phyloP scores from a whole-genome alignment of 2,329 filamentous ascomycete species.

The Penicillium decumbens region DNA sequence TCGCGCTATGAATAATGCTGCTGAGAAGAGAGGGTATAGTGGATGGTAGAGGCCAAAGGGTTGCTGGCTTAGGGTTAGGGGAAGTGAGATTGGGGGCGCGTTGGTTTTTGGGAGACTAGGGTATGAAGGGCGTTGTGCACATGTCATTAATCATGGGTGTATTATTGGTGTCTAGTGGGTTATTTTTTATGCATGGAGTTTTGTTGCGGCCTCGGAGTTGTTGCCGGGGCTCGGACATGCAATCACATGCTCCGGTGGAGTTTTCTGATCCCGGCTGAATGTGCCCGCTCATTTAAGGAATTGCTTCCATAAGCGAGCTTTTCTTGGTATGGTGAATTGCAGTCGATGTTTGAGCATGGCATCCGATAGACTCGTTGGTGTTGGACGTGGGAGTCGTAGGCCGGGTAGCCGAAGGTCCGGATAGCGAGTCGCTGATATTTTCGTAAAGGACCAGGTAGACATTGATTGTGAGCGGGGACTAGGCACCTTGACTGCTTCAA shows the following conservation, averaged over 20 bases:
- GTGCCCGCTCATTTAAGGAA: not conserved
- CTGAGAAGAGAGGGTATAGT: not conserved
- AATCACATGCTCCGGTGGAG: not conserved
- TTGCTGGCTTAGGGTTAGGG: constrained; percentile 19
- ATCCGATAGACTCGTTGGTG: not conserved
- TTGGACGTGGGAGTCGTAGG: not conserved
- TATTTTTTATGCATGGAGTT: not conserved
- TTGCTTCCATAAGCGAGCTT: not conserved
- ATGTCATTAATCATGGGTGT: constrained; percentile 8
- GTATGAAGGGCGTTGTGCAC: constrained; percentile 12
- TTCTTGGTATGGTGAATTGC: not conserved
- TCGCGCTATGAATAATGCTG: constrained; percentile 32
- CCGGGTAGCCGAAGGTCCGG: not conserved
- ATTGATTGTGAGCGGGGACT: not conserved
- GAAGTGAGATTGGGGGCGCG: not conserved
- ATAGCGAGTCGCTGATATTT: not conserved
- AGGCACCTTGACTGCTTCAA: not conserved
- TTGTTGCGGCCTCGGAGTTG: not conserved
- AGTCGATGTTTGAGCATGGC: not conserved
- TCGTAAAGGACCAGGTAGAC: not conserved
- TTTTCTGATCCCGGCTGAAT: not conserved
- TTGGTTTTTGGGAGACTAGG: constrained; percentile 22
- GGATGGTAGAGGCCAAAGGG: not conserved
- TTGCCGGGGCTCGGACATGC: not conserved
- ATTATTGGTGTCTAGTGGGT: constrained; percentile 1